A percentile compares a stretch with the other conserved stretches of the same genome.
phyloP scores from a whole-genome alignment of 2,329 filamentous ascomycete genomes.

The Sclerotinia sclerotiorum region DNA sequence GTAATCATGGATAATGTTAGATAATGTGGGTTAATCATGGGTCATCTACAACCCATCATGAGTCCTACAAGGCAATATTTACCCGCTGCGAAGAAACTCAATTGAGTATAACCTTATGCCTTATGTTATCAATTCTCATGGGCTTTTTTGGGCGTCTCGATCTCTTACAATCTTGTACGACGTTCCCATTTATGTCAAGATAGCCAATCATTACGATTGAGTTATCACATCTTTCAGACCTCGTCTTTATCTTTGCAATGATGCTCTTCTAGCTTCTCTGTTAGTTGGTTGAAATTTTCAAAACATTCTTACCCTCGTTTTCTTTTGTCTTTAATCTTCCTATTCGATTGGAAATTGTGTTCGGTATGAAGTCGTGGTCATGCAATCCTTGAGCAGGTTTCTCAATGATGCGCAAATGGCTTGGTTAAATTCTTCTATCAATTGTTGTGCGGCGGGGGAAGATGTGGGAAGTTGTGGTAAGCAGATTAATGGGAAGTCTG shows the following conservation, averaged over 20 bases:
- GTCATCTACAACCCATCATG: constrained; percentile 11
- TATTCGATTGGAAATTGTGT: constrained; percentile 20
- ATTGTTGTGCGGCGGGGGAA: constrained; percentile 35
- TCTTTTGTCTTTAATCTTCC: not conserved
- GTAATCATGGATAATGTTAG: constrained; percentile 3
- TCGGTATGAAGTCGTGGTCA: constrained; percentile 37
- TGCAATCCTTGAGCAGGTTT: constrained; percentile 40
- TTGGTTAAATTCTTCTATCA: constrained; percentile 36
- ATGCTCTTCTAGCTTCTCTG: constrained; percentile 6
- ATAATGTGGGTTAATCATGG: constrained; percentile 7
- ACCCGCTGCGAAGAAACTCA: constrained; percentile 22
- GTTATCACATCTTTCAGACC: constrained; percentile 16
- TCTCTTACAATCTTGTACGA: constrained; percentile 11
- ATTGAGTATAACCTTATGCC: not conserved
- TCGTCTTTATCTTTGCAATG: constrained; percentile 6
- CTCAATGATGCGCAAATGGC: constrained; percentile 38
- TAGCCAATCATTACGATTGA: constrained; percentile 11
- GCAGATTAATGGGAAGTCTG: constrained; percentile 20
- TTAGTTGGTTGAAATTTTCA: not conserved
- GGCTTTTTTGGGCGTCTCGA: constrained; percentile 21
- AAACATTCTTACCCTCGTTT: constrained; percentile 10
- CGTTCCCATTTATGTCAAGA: constrained; percentile 12
- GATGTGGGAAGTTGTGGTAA: constrained; percentile 35
- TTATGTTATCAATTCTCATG: constrained; percentile 7
- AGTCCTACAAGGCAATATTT: constrained; percentile 19